Evolutionary conservation across 345 rosid genomes (phyloP).

Genomic region (Brassica cretica): DNA sequence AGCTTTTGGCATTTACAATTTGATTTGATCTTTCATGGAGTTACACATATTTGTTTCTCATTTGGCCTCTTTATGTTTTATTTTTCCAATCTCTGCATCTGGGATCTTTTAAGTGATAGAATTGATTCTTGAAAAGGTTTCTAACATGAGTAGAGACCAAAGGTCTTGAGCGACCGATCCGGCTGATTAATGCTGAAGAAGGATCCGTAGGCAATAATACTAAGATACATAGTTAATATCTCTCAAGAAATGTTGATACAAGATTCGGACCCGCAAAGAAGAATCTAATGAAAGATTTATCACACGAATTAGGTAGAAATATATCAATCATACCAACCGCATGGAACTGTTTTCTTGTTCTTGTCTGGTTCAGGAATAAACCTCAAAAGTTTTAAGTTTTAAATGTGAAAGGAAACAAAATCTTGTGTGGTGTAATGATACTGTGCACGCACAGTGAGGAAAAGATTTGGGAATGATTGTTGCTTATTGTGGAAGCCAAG

Average conservation of each 20-base stretch:
- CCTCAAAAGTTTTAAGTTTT: background rate
- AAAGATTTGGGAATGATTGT: slow-evolving; percentile 35
- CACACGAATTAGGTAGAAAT: slow-evolving; percentile 40
- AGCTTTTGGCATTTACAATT: background rate
- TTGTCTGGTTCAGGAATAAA: background rate
- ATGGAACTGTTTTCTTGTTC: background rate
- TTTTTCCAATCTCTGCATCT: too few relatives aligned
- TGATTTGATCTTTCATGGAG: background rate
- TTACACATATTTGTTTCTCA: background rate
- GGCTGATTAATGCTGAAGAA: background rate
- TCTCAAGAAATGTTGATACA: background rate
- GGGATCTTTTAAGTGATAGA: background rate
- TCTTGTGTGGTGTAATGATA: slow-evolving; percentile 26
- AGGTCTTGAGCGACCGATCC: too few relatives aligned
- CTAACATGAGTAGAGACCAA: too few relatives aligned
- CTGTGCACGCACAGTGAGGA: slow-evolving; percentile 5
- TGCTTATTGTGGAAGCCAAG: slow-evolving; percentile 42
- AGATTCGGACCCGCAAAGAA: slow-evolving; percentile 35
- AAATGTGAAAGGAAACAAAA: slow-evolving; percentile 15
- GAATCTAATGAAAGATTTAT: slow-evolving; percentile 49
- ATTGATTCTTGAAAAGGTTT: background rate
- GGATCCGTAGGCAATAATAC: background rate
- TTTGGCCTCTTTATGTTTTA: background rate
- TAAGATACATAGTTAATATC: background rate
- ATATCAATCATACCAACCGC: slow-evolving; percentile 44